Evolutionary conservation across 805 yeast genomes (phyloP), one percentile per base, ranked within the genome.

Genomic region (Saccharomycopsis schoenii): DNA sequence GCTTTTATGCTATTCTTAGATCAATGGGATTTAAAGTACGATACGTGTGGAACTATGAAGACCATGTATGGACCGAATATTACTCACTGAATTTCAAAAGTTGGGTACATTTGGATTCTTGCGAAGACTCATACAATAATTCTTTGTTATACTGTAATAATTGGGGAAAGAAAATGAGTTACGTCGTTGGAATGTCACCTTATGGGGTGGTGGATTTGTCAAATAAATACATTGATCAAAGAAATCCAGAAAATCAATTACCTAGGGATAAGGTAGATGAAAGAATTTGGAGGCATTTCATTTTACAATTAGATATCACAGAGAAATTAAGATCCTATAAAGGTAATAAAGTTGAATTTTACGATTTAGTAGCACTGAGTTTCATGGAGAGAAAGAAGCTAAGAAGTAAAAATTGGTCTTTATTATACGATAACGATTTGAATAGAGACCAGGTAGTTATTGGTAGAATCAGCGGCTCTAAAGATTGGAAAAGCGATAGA

Each of bases 1-100:
- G 93, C 64, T 91, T 92, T 69, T 78, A 88, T 55, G 74, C 89
- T 41, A 73, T 91, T 1, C 73, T 92, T 59, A 77, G 84, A 34
- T 88, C 86, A 0, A 68, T 83, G 4, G 76, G 83, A 34, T 37
- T 37, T 14, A 81, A 82, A 0, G 58, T 54, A 11, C 73, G 98
- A 58, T 91, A 86, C 68, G 74, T 92, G 1, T 89, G 96, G 96
- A 91, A 90, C 70, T 75, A 81, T 8, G 98, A 93, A 70, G 98
- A 93, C 70, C 98, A 93, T 70, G 97, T 89, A 1, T 93, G 98
- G 98, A 87, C 96, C 67, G 98, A 93, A 69, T 86, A 87, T 67
- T 92, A 83, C 70, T 88, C 96, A 1, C 70, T 67, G 0, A 68
- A 73, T 21, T 75, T 81, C 65, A 71, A 78, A 54, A 72, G 90